These are phyloP conservation scores for Mallotus nudiflorus DNA, from an alignment of 345 rosid genomes.

Conservation along the genomic window DNA sequence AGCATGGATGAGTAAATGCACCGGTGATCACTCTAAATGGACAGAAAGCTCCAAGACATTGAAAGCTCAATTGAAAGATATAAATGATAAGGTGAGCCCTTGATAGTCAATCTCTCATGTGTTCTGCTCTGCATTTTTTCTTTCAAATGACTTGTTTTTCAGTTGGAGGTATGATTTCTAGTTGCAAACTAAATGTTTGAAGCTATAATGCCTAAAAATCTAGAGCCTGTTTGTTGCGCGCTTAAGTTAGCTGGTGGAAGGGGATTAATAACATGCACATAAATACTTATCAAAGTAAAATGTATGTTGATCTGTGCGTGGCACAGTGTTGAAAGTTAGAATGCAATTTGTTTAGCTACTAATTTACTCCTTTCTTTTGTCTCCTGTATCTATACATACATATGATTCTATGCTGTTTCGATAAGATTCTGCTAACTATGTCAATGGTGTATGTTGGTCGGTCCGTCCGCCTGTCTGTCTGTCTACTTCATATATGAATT, in stretches of 20 bases:
- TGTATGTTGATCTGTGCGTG: no score
- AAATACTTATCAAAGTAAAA: no score
- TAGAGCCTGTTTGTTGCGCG: not conserved
- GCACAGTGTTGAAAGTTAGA: no score
- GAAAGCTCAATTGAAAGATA: conserved; percentile 56
- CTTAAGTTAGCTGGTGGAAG: not conserved
- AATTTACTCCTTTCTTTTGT: not conserved
- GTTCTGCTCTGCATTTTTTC: not conserved
- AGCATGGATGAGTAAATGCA: conserved; percentile 59
- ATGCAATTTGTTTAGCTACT: not conserved
- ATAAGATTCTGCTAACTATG: not conserved
- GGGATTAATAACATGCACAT: no score
- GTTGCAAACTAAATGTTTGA: not conserved
- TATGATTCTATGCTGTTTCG: not conserved
- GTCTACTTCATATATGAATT: not conserved
- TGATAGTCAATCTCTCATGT: not conserved
- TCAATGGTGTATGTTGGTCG: no score
- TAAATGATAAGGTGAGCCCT: conserved; percentile 61
- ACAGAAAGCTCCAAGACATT: conserved; percentile 41
- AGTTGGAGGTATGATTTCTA: not conserved
- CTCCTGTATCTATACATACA: not conserved
- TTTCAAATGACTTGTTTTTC: not conserved
- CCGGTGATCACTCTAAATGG: conserved; percentile 57
- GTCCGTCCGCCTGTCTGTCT: no score
- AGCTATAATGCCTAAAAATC: not conserved